Conservation (phyloP, 805 yeast species). For the Naumovozyma baii region DNA sequence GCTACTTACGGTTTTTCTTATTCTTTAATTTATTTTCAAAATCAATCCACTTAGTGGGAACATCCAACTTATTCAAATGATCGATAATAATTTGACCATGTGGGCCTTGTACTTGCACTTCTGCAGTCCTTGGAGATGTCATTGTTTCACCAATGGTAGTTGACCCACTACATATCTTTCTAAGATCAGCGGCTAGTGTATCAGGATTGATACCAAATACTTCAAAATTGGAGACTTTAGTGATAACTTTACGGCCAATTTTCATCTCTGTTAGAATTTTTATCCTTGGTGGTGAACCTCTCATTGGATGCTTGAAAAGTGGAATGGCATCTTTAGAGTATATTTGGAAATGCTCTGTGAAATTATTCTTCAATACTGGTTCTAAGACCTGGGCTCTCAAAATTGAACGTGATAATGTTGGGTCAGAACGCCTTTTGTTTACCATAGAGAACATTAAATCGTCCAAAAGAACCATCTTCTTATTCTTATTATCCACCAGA, state of each 20-base stretch:
- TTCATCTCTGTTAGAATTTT: constrained; percentile 61
- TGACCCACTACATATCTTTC: constrained; percentile 81
- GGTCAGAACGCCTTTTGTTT: constrained; percentile 16
- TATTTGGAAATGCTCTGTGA: constrained; percentile 42
- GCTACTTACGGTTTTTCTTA: constrained; percentile 35
- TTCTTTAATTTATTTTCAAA: constrained; percentile 52
- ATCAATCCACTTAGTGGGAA: constrained; percentile 56
- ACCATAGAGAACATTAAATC: constrained; percentile 38
- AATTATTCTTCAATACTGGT: constrained; percentile 36
- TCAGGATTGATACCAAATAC: constrained; percentile 55
- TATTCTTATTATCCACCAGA: constrained; percentile 43
- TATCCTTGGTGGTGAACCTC: constrained; percentile 62
- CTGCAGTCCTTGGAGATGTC: constrained; percentile 42
- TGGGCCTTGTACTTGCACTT: constrained; percentile 86
- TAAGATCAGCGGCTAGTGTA: constrained; percentile 55
- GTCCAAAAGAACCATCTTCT: constrained; percentile 47
- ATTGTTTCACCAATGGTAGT: constrained; percentile 58
- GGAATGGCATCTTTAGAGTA: constrained; percentile 32
- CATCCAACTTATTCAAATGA: constrained; percentile 49
- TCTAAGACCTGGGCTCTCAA: constrained; percentile 38
- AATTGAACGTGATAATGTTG: constrained; percentile 28
- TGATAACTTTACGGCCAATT: constrained; percentile 72
- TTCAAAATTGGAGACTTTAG: constrained; percentile 63
- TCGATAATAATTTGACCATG: constrained; percentile 59
- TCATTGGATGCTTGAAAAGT: constrained; percentile 38